Conservation (phyloP, 192 early-diverging fungal species). For the Spinellus fusiger region DNA sequence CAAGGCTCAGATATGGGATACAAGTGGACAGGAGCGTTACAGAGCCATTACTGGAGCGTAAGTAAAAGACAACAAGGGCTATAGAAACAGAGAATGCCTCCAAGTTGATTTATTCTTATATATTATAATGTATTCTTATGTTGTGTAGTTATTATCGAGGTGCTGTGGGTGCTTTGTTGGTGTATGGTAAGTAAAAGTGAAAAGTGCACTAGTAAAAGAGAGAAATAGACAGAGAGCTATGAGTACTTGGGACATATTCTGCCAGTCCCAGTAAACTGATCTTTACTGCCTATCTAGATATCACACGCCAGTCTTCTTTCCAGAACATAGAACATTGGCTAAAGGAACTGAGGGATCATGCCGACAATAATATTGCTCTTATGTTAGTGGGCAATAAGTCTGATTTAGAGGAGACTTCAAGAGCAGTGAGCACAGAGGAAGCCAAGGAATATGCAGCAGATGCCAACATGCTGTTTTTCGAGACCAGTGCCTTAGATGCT, state of each 20-base stretch:
- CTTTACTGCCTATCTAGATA: conserved; percentile 18
- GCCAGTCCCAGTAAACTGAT: not conserved
- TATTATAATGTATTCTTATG: not conserved
- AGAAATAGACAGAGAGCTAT: not conserved
- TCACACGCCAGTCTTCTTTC: conserved; percentile 63
- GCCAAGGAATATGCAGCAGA: conserved; percentile 79
- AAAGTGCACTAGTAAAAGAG: not conserved
- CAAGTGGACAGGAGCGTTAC: conserved; percentile 93
- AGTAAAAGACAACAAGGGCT: not conserved
- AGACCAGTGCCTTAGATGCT: conserved; percentile 72
- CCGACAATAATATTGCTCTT: conserved; percentile 90
- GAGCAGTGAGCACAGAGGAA: conserved; percentile 73
- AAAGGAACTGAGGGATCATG: conserved; percentile 94
- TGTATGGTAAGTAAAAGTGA: conserved; percentile 57
- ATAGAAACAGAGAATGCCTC: not conserved
- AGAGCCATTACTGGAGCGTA: conserved; percentile 76
- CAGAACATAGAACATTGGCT: conserved; percentile 93
- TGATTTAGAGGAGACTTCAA: conserved; percentile 65
- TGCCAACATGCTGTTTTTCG: conserved; percentile 76
- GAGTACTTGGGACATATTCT: not conserved
- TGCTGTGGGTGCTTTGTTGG: conserved; percentile 89
- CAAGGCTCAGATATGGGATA: conserved; percentile 64
- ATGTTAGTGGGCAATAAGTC: conserved; percentile 95
- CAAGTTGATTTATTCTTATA: not conserved
- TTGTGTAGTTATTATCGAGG: conserved; percentile 83